Evolutionary conservation across 2,329 filamentous ascomycete species (phyloP), one percentile per base, ranked within the genome.

Genomic region (Ascosphaera aggregata): DNA sequence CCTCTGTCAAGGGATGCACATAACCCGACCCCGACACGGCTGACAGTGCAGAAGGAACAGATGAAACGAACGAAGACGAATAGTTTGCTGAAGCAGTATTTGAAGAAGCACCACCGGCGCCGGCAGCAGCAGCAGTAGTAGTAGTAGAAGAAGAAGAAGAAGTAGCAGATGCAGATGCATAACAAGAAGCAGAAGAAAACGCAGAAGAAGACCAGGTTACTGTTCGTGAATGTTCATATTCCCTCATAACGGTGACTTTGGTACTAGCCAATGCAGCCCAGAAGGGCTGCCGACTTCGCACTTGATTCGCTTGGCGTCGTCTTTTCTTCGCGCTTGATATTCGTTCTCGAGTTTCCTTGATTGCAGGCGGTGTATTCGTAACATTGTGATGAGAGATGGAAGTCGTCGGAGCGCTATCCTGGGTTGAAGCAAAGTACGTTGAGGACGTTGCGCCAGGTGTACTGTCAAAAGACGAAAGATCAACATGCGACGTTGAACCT

Each of bases 241-340:
- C 85, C 61, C 92, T 89, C 52, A 91, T 76, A 60, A 93, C 82
- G 49, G 89, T 86, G 54, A 94, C 85, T 66, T 94, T 94, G 52
- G 85, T 93, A 60, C 82, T 93, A 39, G 85, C 85, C 48, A 94
- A 70, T 37, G 85, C 85, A 45, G 85, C 82, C 85, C 85, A 94
- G 46, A 94, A 71, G 37, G 85, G 85, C 60, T 94, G 85, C 52
- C 82, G 76, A 54, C 82, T 80, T 56, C 85, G 70, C 47, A 92
- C 82, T 57, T 89, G 80, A 42, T 82, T 84, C 52, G 80, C 86
- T 59, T 92, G 82, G 61, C 89, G 86, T 60, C 79, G 73, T 61
- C 80, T 78, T 62, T 82, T 89, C 60, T 89, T 91, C 45, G 68
- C 71, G 46, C 58, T 61, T 52, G 73, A 62, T 60, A 69, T 53